A percentile compares a stretch with the other conserved stretches of the same genome.
Evolutionary conservation across 108 stramenopile species (phyloP).

Genomic region (Skeletonema grethae): DNA sequence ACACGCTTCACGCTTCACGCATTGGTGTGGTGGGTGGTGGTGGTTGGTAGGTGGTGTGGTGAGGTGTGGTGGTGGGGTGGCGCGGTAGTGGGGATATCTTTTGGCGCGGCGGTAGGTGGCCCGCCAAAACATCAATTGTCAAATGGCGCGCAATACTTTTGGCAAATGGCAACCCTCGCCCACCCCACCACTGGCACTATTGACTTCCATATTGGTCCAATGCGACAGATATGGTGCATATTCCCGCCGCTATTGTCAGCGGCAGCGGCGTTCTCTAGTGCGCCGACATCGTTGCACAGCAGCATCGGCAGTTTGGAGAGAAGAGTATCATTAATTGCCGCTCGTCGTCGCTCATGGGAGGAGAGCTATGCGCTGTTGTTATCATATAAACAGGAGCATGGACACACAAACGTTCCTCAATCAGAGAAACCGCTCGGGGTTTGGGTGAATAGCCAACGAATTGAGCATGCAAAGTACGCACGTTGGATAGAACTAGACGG

Average conservation of each 20-base stretch:
- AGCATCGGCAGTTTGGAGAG: neutral
- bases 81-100: no score
- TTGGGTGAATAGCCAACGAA: slow-evolving; percentile 41
- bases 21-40: no score
- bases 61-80: no score
- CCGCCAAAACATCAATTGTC: no score
- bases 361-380: slow-evolving; percentile 29
- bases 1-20: no score
- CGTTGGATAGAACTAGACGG: neutral
- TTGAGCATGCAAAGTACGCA: slow-evolving; percentile 33
- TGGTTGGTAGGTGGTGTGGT: no score
- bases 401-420: slow-evolving; percentile 34
- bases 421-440: slow-evolving; percentile 34
- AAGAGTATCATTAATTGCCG: neutral
- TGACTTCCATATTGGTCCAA: neutral
- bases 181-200: no score
- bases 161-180: no score
- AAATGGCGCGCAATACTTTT: no score
- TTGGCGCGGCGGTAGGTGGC: no score
- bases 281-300: neutral
- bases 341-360: slow-evolving; percentile 33
- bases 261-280: neutral
- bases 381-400: slow-evolving; percentile 23
- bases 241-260: neutral
- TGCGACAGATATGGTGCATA: neutral